Evolutionary conservation across 345 rosid genomes (phyloP).

Genomic region (Heritiera fomes): DNA sequence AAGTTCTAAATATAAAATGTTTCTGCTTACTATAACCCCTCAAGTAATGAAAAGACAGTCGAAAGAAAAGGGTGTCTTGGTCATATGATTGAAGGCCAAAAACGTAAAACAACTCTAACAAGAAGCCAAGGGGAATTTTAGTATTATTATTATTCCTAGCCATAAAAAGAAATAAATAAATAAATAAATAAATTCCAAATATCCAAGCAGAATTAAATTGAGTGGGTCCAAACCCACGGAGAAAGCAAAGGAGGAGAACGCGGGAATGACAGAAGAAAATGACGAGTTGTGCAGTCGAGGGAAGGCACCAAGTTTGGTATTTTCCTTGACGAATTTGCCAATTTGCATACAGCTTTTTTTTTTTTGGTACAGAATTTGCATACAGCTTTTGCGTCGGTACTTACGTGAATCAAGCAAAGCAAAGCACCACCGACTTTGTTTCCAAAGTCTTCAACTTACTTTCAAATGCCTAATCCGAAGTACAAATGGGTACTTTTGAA

Average conservation of each 20-base stretch:
- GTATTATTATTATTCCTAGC: too few species aligned
- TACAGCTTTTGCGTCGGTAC: background rate
- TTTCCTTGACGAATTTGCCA: background rate
- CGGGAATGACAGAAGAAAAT: constrained; percentile 15
- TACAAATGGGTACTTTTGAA: too few species aligned
- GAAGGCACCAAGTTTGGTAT: background rate
- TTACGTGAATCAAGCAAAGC: background rate
- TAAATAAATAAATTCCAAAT: background rate
- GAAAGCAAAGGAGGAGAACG: constrained; percentile 4
- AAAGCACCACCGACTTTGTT: too few species aligned
- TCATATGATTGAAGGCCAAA: background rate
- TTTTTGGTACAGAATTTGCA: too few species aligned
- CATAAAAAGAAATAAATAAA: too few species aligned
- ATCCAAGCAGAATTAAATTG: background rate
- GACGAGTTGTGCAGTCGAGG: background rate
- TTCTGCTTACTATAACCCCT: too few species aligned
- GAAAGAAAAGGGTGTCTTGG: background rate
- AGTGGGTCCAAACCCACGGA: constrained; percentile 12
- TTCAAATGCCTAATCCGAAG: too few species aligned
- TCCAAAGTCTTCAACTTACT: too few species aligned
- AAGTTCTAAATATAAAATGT: too few species aligned
- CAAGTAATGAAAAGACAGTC: too few species aligned
- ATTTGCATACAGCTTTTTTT: too few species aligned
- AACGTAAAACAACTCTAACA: background rate
- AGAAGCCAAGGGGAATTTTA: background rate